Evolutionary conservation across 345 rosid genomes (phyloP), one percentile per base, ranked within the genome.

Genomic region (Acer campestre): DNA sequence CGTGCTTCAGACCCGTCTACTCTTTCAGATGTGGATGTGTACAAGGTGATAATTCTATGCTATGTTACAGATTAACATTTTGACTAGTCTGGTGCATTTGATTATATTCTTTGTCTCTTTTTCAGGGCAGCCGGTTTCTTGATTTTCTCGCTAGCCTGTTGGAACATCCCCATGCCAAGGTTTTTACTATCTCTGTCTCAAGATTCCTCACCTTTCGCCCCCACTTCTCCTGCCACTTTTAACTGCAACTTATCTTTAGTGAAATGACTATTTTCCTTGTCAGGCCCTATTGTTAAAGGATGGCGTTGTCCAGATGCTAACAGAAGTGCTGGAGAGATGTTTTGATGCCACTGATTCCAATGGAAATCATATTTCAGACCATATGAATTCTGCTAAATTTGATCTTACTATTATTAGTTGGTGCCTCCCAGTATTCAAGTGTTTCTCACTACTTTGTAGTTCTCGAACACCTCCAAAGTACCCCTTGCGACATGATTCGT

Each of bases 131-230:
- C 84, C 81, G 92, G 75, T 92, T 81, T 83, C 92, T 96, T 51
- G 93, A 83, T 73, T 96, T 96, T 80, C 82, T 94, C 76, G 89
- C 93, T 78, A 77, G 88, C 82, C 82, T 96, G 79, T 69, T 94
- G 88, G 98, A 96, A 85, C 99, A 96, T 91, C 98, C 97, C 7
- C 79, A 61, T 74, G 88, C 95, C 62, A 91, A 91, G 97, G 99
- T 96, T 68, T 73, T 59, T 65, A 53, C 79, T 74, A 61, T 70
- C 68, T 77, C 66, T 77, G 38, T 74, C 75, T 51, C 29, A 42
- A 48, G 10, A 59, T 59, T 22, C 62, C 58, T 16, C 44, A 4
- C 74, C n/a, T 38, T 44, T 14, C 48, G 14, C 35, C 67, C 38
- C 38, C 17, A 35, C 48, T 48, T 62, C 66, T 49, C 25, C 74